phyloP scores from a whole-genome alignment of 2,329 filamentous ascomycete species.

The Cladosporium sp. region DNA sequence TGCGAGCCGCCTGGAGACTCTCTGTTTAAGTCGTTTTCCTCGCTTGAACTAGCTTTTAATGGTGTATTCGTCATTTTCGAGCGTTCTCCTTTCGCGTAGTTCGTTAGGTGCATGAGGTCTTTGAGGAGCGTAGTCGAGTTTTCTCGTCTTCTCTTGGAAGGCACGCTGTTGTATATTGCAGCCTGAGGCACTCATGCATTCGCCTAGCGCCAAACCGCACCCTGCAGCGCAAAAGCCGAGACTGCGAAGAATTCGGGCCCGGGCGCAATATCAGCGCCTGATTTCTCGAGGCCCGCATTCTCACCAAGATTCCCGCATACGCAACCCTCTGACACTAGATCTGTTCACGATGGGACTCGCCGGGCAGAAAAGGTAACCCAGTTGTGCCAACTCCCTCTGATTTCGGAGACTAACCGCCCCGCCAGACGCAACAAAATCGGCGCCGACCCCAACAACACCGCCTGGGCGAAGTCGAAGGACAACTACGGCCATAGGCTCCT shows the following conservation, averaged over 20 bases:
- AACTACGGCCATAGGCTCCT: conserved; percentile 89
- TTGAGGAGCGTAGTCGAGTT: background rate
- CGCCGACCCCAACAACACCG: conserved; percentile 90
- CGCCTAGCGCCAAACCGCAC: background rate
- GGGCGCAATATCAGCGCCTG: background rate
- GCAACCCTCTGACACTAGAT: no score
- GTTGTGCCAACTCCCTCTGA: background rate
- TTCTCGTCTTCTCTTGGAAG: background rate
- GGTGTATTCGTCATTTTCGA: no score
- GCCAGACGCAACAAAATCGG: conserved; percentile 64
- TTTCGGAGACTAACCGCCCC: conserved; percentile 21
- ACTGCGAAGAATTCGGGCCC: background rate
- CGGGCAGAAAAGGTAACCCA: conserved; percentile 16
- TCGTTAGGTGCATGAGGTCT: background rate
- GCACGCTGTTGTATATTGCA: background rate
- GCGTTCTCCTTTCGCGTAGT: no score
- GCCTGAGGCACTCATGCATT: background rate
- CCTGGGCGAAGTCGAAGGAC: conserved; percentile 76
- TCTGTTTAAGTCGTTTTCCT: background rate
- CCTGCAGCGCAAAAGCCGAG: background rate
- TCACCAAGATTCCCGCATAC: background rate
- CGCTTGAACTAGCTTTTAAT: no score
- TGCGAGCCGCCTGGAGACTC: conserved; percentile 1
- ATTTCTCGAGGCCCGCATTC: background rate
- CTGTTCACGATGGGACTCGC: conserved; percentile 17